Evolutionary conservation across 805 yeast species (phyloP).

Genomic region (Candida coleopterorum): DNA sequence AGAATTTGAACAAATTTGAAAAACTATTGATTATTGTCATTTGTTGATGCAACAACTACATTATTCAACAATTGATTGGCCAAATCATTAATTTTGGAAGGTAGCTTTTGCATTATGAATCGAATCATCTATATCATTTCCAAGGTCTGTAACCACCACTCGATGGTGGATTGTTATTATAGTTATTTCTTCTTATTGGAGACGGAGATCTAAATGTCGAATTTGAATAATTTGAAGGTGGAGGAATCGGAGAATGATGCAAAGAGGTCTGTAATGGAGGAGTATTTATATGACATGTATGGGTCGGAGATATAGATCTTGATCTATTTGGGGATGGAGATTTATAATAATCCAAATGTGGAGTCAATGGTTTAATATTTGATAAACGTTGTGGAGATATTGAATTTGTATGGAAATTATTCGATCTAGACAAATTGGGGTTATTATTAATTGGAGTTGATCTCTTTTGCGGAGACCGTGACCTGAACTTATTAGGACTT

Average conservation of each 20-base stretch:
- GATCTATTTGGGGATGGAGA: conserved; percentile 5
- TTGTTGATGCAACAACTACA: too few relatives aligned
- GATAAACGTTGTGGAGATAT: conserved; percentile 1
- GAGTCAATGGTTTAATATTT: background rate
- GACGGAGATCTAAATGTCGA: conserved; percentile 9
- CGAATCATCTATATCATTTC: too few relatives aligned
- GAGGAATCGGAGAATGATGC: conserved; percentile 6
- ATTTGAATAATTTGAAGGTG: background rate
- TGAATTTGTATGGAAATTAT: background rate
- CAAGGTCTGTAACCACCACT: background rate
- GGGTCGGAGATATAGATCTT: conserved; percentile 4
- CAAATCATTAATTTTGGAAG: too few relatives aligned
- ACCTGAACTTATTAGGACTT: conserved; percentile 2
- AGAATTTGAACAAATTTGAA: too few relatives aligned
- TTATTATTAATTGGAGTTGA: conserved; percentile 2
- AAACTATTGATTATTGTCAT: too few relatives aligned
- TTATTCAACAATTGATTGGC: too few relatives aligned
- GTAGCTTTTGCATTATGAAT: too few relatives aligned
- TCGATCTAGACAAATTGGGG: background rate
- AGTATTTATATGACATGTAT: background rate
- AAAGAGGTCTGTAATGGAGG: background rate
- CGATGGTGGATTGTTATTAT: background rate
- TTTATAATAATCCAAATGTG: conserved; percentile 1
- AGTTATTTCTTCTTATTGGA: conserved; percentile 7
- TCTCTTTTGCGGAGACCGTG: too few relatives aligned